Conservation (phyloP, 495 filamentous ascomycete species). For the Darksidea phi region DNA sequence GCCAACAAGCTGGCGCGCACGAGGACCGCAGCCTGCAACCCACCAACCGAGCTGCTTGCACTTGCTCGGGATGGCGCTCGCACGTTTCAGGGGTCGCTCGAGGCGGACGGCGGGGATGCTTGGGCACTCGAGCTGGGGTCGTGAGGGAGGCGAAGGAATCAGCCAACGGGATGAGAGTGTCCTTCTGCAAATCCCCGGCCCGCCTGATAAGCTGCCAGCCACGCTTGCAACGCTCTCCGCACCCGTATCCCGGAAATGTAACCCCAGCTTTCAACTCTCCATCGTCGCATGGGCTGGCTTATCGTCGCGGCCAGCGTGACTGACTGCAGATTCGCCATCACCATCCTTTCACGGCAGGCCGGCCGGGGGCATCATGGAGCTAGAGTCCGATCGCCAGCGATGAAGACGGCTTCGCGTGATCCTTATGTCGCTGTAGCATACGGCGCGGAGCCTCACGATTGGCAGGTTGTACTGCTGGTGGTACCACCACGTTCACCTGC, state of each 20-base stretch:
- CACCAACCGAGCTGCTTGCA: constrained; percentile 1
- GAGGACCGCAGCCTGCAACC: constrained; percentile 5
- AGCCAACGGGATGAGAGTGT: background rate
- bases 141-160: background rate
- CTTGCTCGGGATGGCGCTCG: constrained; percentile 16
- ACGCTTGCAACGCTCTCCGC: constrained; percentile 26
- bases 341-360: background rate
- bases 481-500: constrained; percentile 33
- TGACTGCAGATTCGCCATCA: constrained; percentile 9
- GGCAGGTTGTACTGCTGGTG: constrained; percentile 31
- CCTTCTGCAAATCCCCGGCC: background rate
- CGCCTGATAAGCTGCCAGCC: constrained; percentile 12
- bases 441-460: constrained; percentile 1
- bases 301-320: background rate
- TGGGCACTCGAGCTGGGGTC: background rate
- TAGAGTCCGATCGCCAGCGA: background rate
- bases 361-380: too few relatives aligned
- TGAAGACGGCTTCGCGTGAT: background rate
- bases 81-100: background rate
- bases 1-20: constrained; percentile 6
- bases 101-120: constrained; percentile 7
- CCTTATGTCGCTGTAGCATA: constrained; percentile 23
- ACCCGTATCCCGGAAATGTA: constrained; percentile 13
- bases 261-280: constrained; percentile 9
- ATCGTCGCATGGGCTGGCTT: constrained; percentile 1